phyloP scores from a whole-genome alignment of 495 filamentous ascomycete genomes.

The Aspergillus sclerotioniger region DNA sequence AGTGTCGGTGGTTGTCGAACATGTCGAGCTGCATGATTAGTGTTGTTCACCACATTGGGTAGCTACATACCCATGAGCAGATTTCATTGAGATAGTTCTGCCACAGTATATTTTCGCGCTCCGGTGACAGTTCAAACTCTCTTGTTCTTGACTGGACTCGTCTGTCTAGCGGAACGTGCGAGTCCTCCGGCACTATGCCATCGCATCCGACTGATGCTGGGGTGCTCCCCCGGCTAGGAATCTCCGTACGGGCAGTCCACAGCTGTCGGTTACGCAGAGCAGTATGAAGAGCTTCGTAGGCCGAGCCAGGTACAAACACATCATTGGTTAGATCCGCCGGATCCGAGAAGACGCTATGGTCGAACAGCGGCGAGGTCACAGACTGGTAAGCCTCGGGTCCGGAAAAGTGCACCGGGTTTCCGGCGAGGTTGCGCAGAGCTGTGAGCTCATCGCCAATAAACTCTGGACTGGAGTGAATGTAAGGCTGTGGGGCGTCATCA shows the following conservation, averaged over 20 bases:
- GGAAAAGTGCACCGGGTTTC: conserved; percentile 6
- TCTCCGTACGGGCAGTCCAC: conserved; percentile 31
- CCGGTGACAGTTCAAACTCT: conserved; percentile 26
- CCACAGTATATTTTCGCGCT: conserved; percentile 34
- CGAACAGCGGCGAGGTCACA: conserved; percentile 24
- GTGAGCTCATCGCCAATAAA: conserved; percentile 28
- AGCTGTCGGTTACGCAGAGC: conserved; percentile 35
- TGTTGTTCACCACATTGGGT: background rate
- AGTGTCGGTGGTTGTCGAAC: conserved; percentile 46
- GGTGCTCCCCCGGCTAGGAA: conserved; percentile 24
- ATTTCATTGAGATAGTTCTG: conserved; percentile 45
- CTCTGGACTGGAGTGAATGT: conserved; percentile 30
- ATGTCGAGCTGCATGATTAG: conserved; percentile 37
- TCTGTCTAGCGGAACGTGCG: background rate
- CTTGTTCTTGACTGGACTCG: conserved; percentile 14
- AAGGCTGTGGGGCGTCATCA: conserved; percentile 15
- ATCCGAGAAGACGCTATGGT: conserved; percentile 28
- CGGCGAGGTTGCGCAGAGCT: conserved; percentile 18
- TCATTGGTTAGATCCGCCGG: conserved; percentile 26
- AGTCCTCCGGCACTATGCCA: background rate
- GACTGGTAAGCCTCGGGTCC: conserved; percentile 21
- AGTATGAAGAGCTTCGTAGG: conserved; percentile 35
- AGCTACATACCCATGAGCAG: conserved; percentile 37
- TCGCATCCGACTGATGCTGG: conserved; percentile 14
- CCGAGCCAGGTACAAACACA: conserved; percentile 35